Evolutionary conservation across 768 basidiomycete species (phyloP), one percentile per base, ranked within the genome.

Genomic region (Kwoniella sp.): DNA sequence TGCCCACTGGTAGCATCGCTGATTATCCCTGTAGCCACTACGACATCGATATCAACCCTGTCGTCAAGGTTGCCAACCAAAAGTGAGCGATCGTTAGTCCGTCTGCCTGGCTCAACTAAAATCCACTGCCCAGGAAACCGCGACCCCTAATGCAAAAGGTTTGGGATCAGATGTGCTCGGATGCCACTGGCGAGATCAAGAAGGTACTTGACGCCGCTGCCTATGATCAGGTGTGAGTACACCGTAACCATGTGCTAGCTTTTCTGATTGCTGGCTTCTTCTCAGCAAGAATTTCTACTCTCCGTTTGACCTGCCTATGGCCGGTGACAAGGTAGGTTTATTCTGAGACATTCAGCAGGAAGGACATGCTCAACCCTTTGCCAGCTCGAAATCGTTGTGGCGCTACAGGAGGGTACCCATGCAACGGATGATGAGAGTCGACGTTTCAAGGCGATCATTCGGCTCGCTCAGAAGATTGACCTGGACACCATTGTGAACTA

Each of bases 41-140:
- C 52, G 72, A 73, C 38, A 59, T 71, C 26, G 72, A 73, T 14
- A 71, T 73, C 50, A 63, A 65, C 49, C 72, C 72, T 3, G 65
- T 71, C 40, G 68, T 71, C 47, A 70, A 70, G 56, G 65, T 66
- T n/a, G 53, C 64, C 25, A 58, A 61, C 46, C 67, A 73, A 48
- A 71, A 70, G 68, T 62, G 38, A 53, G 61, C 31, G 15, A 49
- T n/a, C 20, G 23, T 12, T 32, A 5, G 12, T 6, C 5, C 15
- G 15, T 22, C 9, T 4, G 37, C 9, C 19, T 19, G 37, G 31
- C 5, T 38, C 12, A 22, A 42, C 15, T 27, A 7, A 38, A 9
- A 15, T 9, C 19, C 3, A 2, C 23, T 4, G 3, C 14, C 25
- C 45, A 66, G 59, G 47, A 69, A 66, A 50, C 67, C 67, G 15